These are phyloP conservation scores for Royoungia palumana DNA, from an alignment of 768 basidiomycete species.

Conservation along the genomic window DNA sequence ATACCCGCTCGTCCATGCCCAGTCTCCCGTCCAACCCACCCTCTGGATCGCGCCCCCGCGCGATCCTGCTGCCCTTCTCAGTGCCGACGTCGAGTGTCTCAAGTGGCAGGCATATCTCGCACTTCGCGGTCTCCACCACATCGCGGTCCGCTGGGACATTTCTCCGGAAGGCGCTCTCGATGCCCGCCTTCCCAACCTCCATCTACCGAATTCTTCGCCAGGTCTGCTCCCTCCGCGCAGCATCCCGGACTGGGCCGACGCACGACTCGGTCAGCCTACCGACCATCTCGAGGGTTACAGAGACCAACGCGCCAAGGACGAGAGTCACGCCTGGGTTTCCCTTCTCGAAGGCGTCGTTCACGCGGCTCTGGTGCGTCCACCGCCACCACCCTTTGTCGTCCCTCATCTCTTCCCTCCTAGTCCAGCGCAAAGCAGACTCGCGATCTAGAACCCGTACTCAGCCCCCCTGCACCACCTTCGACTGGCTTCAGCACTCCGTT, in stretches of 20 bases:
- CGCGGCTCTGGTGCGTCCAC: slow-evolving; percentile 60
- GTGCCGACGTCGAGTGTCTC: slow-evolving; percentile 79
- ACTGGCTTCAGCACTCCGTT: slow-evolving; percentile 65
- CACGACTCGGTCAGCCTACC: slow-evolving; percentile 39
- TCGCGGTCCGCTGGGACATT: slow-evolving; percentile 67
- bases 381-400: not conserved
- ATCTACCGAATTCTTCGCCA: slow-evolving; percentile 45
- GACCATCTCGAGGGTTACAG: slow-evolving; percentile 64
- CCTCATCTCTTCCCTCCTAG: slow-evolving; percentile 34
- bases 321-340: slow-evolving; percentile 80
- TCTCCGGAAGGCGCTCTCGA: slow-evolving; percentile 66
- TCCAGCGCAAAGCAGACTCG: slow-evolving; percentile 27
- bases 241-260: slow-evolving; percentile 76
- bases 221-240: slow-evolving; percentile 60
- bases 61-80: slow-evolving; percentile 40
- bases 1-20: slow-evolving; percentile 40
- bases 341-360: slow-evolving; percentile 76
- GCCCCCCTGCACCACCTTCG: slow-evolving; percentile 65
- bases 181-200: slow-evolving; percentile 66
- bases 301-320: slow-evolving; percentile 56
- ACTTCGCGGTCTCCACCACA: slow-evolving; percentile 47
- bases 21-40: slow-evolving; percentile 37
- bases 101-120: slow-evolving; percentile 86
- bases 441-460: slow-evolving; percentile 48
- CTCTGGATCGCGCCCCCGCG: slow-evolving; percentile 66